Conservation (phyloP, 768 basidiomycete genomes). For the Pisolithus microcarpus region DNA sequence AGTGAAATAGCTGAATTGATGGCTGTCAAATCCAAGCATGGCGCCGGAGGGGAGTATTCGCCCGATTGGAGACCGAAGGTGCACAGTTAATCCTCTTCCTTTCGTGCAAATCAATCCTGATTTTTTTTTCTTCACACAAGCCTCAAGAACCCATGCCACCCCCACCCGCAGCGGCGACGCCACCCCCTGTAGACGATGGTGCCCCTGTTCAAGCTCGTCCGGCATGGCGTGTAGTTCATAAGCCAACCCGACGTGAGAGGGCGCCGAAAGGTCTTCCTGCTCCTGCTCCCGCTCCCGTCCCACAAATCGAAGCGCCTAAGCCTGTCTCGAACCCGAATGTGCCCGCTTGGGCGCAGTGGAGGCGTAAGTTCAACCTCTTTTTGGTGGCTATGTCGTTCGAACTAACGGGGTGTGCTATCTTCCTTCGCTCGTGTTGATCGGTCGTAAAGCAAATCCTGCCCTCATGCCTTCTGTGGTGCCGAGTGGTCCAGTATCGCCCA, state of each 20-base stretch:
- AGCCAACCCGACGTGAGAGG: conserved; percentile 49
- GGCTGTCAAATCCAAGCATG: conserved; percentile 76
- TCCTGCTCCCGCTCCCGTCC: conserved; percentile 30
- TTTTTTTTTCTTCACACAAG: conserved; percentile 8
- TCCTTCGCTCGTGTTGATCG: not conserved
- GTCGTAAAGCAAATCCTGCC: conserved; percentile 52
- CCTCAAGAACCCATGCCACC: conserved; percentile 32
- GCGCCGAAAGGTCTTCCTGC: conserved; percentile 37
- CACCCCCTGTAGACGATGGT: conserved; percentile 41
- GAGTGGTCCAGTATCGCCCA: conserved; percentile 24
- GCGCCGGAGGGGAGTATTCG: conserved; percentile 69
- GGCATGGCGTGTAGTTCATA: conserved; percentile 70
- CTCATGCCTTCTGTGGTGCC: conserved; percentile 42
- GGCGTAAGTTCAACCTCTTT: conserved; percentile 42
- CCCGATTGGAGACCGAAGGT: conserved; percentile 69
- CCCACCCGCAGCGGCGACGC: conserved; percentile 33
- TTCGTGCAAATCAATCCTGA: not conserved
- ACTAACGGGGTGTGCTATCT: not conserved
- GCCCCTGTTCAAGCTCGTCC: conserved; percentile 49
- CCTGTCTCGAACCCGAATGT: conserved; percentile 45
- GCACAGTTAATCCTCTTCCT: conserved; percentile 9
- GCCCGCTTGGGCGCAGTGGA: conserved; percentile 84
- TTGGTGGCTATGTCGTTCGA: not conserved
- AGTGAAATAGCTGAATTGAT: conserved; percentile 84
- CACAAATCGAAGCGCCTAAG: conserved; percentile 41